Conservation (phyloP, 352 stramenopile species). For the Thalassiosira exigua region DNA sequence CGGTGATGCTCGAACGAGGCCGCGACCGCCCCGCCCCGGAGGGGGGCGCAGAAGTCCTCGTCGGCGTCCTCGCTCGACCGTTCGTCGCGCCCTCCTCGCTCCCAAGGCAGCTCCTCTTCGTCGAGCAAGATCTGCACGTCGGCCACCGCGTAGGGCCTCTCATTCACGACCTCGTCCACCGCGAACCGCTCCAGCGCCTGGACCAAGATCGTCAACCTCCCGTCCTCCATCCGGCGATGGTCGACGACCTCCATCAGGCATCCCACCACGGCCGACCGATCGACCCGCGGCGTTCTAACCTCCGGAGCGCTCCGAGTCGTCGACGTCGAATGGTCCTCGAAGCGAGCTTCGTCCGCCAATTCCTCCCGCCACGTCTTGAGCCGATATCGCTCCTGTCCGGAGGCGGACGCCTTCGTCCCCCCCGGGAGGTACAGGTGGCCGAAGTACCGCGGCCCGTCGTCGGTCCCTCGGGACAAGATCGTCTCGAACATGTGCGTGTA, state of each 20-base stretch:
- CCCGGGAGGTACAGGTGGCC: constrained; percentile 73
- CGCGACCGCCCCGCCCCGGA: constrained; percentile 51
- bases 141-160: constrained; percentile 66
- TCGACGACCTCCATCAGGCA: constrained; percentile 76
- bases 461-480: constrained; percentile 37
- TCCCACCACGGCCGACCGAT: constrained; percentile 60
- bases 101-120: constrained; percentile 64
- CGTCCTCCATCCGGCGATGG: constrained; percentile 72
- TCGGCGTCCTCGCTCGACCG: constrained; percentile 6
- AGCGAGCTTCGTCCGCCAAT: constrained; percentile 39
- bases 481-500: constrained; percentile 82
- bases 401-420: constrained; percentile 34
- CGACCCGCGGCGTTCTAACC: constrained; percentile 7
- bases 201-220: constrained; percentile 72
- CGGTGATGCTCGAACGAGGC: constrained; percentile 72
- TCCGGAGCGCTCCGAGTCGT: constrained; percentile 7
- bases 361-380: constrained; percentile 61
- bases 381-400: constrained; percentile 41
- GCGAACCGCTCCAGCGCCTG: constrained; percentile 80
- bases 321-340: constrained; percentile 28
- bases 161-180: constrained; percentile 60
- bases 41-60: constrained; percentile 37
- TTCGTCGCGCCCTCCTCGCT: background rate
- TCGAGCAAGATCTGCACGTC: constrained; percentile 78
- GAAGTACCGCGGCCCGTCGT: constrained; percentile 57